Percentiles rank a stretch among this genome's conserved stretches.
Evolutionary conservation across 2,329 filamentous ascomycete species (phyloP).

Genomic region (Waltergamsia citrina): DNA sequence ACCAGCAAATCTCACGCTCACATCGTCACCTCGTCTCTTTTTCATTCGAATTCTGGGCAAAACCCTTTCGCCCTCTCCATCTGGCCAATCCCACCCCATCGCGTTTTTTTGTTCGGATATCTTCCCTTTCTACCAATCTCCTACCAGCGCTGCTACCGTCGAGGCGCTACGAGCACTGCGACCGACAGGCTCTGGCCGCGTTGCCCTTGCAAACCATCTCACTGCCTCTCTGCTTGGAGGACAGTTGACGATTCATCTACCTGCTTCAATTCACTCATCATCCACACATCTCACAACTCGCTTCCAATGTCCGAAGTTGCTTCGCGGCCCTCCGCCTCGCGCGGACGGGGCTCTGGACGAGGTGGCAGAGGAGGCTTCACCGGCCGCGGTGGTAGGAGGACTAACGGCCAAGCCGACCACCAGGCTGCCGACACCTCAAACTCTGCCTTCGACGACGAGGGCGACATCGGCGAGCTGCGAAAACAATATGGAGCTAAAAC

Average conservation of each 20-base stretch:
- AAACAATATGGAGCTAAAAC: slow-evolving; percentile 78
- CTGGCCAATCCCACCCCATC: slow-evolving; percentile 14
- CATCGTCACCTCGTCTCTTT: slow-evolving; percentile 5
- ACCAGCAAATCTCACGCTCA: slow-evolving; percentile 8
- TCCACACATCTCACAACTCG: slow-evolving; percentile 28
- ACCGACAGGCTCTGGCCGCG: slow-evolving; percentile 5
- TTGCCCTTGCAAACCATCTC: slow-evolving; percentile 5
- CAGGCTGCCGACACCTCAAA: slow-evolving; percentile 49
- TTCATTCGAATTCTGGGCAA: slow-evolving; percentile 26
- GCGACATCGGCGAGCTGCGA: slow-evolving; percentile 86
- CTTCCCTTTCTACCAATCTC: slow-evolving; percentile 15
- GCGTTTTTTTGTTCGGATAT: slow-evolving; percentile 13
- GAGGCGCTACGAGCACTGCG: no score
- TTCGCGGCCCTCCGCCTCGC: slow-evolving; percentile 70
- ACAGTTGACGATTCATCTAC: slow-evolving; percentile 23
- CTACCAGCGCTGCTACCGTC: no score
- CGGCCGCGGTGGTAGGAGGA: slow-evolving; percentile 61
- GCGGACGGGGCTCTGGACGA: slow-evolving; percentile 84
- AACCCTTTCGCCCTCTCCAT: slow-evolving; percentile 17
- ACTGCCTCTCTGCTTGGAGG: slow-evolving; percentile 9
- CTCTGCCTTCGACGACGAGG: slow-evolving; percentile 64
- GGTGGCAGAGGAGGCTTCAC: slow-evolving; percentile 73
- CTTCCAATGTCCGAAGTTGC: slow-evolving; percentile 86
- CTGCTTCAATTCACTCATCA: slow-evolving; percentile 13
- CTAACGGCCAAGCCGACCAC: slow-evolving; percentile 56